phyloP scores from a whole-genome alignment of 139 green algal species.

The Protoeuglena noctilucae region DNA sequence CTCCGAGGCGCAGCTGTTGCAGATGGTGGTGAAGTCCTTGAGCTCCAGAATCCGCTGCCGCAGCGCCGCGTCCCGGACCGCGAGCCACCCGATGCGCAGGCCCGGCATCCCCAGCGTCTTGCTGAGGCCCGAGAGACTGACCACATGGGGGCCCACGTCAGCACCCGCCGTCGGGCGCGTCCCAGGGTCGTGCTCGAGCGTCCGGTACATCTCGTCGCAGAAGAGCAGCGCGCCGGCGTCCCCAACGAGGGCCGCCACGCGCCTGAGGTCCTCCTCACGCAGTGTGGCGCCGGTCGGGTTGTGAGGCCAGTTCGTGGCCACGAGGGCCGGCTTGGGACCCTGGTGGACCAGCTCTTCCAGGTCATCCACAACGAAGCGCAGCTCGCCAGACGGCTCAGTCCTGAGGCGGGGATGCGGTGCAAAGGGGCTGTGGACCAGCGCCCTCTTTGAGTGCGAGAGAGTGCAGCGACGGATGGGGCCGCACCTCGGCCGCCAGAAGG shows the following conservation, averaged over 20 bases:
- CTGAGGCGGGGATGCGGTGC: too few relatives aligned
- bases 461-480: too few relatives aligned
- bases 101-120: constrained; percentile 51
- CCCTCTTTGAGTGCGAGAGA: too few relatives aligned
- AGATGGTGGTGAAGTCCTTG: constrained; percentile 76
- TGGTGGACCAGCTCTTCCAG: constrained; percentile 10
- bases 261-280: constrained; percentile 13
- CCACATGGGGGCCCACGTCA: not conserved
- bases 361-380: constrained; percentile 18
- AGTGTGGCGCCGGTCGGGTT: constrained; percentile 46
- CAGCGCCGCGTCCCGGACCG: constrained; percentile 12
- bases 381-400: not conserved
- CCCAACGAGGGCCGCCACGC: constrained; percentile 18
- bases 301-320: constrained; percentile 75
- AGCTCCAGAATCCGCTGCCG: constrained; percentile 25
- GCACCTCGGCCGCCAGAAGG: constrained; percentile 24
- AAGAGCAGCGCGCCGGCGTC: constrained; percentile 32
- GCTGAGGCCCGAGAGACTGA: constrained; percentile 35
- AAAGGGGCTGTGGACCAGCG: too few relatives aligned
- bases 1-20: constrained; percentile 33
- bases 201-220: constrained; percentile 63
- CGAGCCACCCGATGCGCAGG: constrained; percentile 38
- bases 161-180: constrained; percentile 4
- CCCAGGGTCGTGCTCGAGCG: constrained; percentile 20
- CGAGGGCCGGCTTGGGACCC: constrained; percentile 27